Evolutionary conservation across 2,329 filamentous ascomycete species (phyloP), one percentile per base, ranked within the genome.

Genomic region (Colletotrichum godetiae): DNA sequence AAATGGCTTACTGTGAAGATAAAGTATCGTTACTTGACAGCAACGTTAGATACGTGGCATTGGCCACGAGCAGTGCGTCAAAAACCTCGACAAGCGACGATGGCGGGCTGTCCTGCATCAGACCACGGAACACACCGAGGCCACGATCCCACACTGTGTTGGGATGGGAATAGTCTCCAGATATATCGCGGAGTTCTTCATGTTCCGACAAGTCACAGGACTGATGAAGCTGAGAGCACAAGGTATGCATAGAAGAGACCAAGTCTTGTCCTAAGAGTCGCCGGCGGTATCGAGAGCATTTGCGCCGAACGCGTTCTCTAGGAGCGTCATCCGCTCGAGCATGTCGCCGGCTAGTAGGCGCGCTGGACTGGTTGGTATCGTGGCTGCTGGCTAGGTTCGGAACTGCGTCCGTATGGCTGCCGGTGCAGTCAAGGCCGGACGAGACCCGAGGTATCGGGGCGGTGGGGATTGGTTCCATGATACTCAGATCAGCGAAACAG

Each of bases 51-150:
- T 66, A 75, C 5, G 70, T 69, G 33, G 75, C 67, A 19, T 67
- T 76, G 12, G 72, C 68, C 24, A 75, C 72, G 1, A 76, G 33
- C 13, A 76, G 72, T 10, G 62, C 74, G 56, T 76, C 74, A 6
- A 75, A 22, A 13, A 75, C 67, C 35, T 75, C 72, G 3, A 57
- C 33, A 24, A 75, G 52, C 1, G 62, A 55, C 24, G 68, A 66
- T 1, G 74, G 75, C 2, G 75, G 75, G 22, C 58, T 69, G 57
- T 76, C 75, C 52, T 73, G 70, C 61, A 75, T 76, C 10, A 75
- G 22, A 5, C 57, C 61, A n/a, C 74, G 68, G 29, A 75, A 73
- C 6, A 57, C 65, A 31, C n/a, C 58, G 12, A 76, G 37, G 4
- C 75, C 75, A 15, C 71, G 71, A 12, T 63, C 65, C 75, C 75